Percentiles rank a stretch among this genome's conserved stretches.
Conservation (phyloP, 2,329 filamentous ascomycete species). For the Volutella citrinella region DNA sequence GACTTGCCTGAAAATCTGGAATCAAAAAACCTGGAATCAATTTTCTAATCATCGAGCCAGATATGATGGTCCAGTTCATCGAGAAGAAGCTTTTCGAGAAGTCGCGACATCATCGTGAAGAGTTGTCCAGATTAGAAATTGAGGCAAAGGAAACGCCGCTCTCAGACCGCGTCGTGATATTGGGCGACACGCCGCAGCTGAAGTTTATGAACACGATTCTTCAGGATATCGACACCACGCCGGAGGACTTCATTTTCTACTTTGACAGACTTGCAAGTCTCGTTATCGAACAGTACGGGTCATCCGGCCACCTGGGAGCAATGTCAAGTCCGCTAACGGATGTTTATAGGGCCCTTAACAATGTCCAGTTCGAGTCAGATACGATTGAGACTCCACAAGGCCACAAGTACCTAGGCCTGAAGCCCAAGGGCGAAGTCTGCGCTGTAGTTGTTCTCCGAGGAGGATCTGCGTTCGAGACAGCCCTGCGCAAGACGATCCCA, state of each 20-base stretch:
- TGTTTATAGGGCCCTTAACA: conserved; percentile 68
- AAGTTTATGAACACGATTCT: conserved; percentile 88
- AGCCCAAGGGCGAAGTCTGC: conserved; percentile 69
- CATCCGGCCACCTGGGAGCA: too few relatives aligned
- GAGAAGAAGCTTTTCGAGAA: conserved; percentile 84
- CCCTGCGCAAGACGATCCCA: conserved; percentile 84
- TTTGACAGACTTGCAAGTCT: conserved; percentile 87
- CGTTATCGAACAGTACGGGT: conserved; percentile 69
- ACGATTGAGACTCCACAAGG: conserved; percentile 70
- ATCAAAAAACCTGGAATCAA: too few relatives aligned
- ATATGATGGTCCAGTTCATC: conserved; percentile 92
- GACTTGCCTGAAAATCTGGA: conserved; percentile 22
- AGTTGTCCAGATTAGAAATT: conserved; percentile 72
- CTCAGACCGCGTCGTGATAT: conserved; percentile 69
- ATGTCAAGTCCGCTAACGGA: too few relatives aligned
- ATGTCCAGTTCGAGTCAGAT: conserved; percentile 63
- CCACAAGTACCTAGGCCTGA: conserved; percentile 67
- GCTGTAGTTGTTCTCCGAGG: conserved; percentile 88
- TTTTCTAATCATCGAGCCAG: conserved; percentile 37
- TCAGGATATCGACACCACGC: conserved; percentile 71
- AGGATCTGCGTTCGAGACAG: conserved; percentile 83
- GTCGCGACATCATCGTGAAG: conserved; percentile 76
- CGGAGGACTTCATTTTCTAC: conserved; percentile 96
- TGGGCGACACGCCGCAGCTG: conserved; percentile 77
- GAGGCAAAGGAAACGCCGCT: conserved; percentile 69